These are phyloP conservation scores for Colletotrichum brevisporum DNA, from an alignment of 2,329 filamentous ascomycete species.

Conservation along the genomic window DNA sequence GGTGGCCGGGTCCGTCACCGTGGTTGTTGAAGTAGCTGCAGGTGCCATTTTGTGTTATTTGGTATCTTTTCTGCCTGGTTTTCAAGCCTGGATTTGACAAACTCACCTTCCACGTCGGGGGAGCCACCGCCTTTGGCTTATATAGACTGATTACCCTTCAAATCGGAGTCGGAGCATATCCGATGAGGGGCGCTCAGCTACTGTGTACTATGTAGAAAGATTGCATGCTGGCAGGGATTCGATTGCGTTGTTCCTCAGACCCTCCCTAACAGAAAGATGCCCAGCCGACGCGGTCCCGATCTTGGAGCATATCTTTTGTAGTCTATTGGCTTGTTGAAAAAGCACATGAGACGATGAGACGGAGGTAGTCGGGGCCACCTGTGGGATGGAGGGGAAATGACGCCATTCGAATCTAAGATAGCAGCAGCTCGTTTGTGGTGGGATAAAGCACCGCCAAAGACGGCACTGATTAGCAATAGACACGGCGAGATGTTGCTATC, in stretches of 20 bases:
- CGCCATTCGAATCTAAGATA: conserved; percentile 25
- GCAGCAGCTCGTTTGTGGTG: conserved; percentile 10
- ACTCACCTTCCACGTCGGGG: neutral
- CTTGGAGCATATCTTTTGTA: neutral
- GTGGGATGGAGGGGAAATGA: conserved; percentile 26
- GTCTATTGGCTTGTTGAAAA: conserved; percentile 22
- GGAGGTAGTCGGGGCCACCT: neutral
- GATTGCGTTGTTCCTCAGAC: conserved; percentile 53
- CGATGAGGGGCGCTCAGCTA: conserved; percentile 26
- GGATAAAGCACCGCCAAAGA: neutral
- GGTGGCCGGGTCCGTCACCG: conserved; percentile 42
- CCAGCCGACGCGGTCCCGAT: conserved; percentile 30
- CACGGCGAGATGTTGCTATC: conserved; percentile 36
- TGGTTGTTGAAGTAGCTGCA: conserved; percentile 50
- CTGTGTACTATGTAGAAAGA: neutral
- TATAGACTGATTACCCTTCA: conserved; percentile 31
- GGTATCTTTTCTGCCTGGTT: too few relatives aligned
- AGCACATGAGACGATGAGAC: conserved; percentile 11
- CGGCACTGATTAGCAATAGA: conserved; percentile 33
- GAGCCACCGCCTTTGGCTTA: conserved; percentile 13
- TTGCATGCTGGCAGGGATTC: conserved; percentile 64
- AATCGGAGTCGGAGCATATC: conserved; percentile 20
- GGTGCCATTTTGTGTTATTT: conserved; percentile 50
- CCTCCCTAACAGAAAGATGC: neutral
- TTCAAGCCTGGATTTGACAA: neutral